A percentile compares a stretch with the other conserved stretches of the same genome.
These are phyloP conservation scores for Microcyclospora pomicola DNA, from an alignment of 2,329 filamentous ascomycete genomes.

Conservation along the genomic window DNA sequence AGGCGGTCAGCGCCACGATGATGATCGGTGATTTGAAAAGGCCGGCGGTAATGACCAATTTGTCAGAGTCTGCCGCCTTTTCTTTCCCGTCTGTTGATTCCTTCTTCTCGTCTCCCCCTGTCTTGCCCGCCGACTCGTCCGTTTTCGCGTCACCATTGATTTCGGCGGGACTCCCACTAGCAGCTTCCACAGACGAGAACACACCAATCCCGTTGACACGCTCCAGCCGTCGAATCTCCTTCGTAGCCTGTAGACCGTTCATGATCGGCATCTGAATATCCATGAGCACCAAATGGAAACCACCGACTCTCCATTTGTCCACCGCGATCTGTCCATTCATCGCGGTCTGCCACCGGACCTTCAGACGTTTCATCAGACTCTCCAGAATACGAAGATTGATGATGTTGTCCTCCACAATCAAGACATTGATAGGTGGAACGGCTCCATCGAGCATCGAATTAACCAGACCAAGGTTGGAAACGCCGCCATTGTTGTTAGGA, in stretches of 20 bases:
- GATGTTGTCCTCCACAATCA: conserved; percentile 97
- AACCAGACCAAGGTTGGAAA: background rate
- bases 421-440: conserved; percentile 88
- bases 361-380: conserved; percentile 88
- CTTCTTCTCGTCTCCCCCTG: conserved; percentile 11
- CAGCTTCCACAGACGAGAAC: conserved; percentile 40
- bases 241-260: conserved; percentile 87
- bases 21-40: conserved; percentile 95
- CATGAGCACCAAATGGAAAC: conserved; percentile 95
- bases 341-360: conserved; percentile 93
- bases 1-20: conserved; percentile 91
- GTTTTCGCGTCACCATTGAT: conserved; percentile 1
- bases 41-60: conserved; percentile 37
- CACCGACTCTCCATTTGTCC: conserved; percentile 79
- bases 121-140: conserved; percentile 11
- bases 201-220: conserved; percentile 85
- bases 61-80: background rate
- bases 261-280: conserved; percentile 96
- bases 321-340: conserved; percentile 91
- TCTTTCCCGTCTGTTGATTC: background rate
- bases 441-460: conserved; percentile 53
- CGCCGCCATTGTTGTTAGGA: background rate
- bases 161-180: conserved; percentile 29
- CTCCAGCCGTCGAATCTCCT: conserved; percentile 83
- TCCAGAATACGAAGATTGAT: conserved; percentile 92